Evolutionary conservation across 2,329 filamentous ascomycete genomes (phyloP).

Genomic region (Diplodia corticola): DNA sequence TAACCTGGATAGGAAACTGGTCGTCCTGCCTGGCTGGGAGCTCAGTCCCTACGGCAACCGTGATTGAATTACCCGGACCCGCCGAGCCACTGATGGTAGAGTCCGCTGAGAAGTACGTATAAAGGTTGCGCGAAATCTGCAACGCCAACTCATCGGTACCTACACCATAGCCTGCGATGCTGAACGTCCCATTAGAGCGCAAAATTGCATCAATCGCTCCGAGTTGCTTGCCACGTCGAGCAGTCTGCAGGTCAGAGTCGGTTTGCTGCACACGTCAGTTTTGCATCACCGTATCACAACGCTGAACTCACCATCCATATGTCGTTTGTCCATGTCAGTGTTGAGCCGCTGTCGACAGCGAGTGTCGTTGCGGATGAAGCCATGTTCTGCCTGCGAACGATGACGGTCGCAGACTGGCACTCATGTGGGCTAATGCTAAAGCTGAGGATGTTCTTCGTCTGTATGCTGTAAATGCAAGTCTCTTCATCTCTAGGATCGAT

Average conservation of each 20-base stretch:
- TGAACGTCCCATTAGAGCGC: conserved; percentile 48
- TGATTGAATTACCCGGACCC: conserved; percentile 49
- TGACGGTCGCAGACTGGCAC: conserved; percentile 1
- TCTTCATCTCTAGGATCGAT: conserved; percentile 15
- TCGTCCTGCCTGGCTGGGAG: conserved; percentile 27
- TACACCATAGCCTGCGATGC: conserved; percentile 41
- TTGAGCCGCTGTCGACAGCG: neutral
- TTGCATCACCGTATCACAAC: conserved; percentile 20
- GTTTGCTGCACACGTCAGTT: neutral
- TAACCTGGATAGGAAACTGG: conserved; percentile 36
- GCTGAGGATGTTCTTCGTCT: conserved; percentile 37
- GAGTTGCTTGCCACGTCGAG: conserved; percentile 50
- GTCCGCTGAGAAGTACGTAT: conserved; percentile 60
- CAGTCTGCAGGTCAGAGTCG: neutral
- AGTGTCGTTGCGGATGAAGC: neutral
- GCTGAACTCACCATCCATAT: neutral
- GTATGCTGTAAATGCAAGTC: conserved; percentile 28
- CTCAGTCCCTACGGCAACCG: conserved; percentile 35
- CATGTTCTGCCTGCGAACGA: neutral
- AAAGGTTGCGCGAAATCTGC: conserved; percentile 58
- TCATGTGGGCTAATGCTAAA: conserved; percentile 32
- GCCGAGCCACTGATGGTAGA: conserved; percentile 39
- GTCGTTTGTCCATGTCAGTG: neutral
- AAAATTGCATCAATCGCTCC: conserved; percentile 57
- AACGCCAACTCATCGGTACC: conserved; percentile 45